Conservation (phyloP, 805 yeast species). For the Debaryomyces hansenii region DNA sequence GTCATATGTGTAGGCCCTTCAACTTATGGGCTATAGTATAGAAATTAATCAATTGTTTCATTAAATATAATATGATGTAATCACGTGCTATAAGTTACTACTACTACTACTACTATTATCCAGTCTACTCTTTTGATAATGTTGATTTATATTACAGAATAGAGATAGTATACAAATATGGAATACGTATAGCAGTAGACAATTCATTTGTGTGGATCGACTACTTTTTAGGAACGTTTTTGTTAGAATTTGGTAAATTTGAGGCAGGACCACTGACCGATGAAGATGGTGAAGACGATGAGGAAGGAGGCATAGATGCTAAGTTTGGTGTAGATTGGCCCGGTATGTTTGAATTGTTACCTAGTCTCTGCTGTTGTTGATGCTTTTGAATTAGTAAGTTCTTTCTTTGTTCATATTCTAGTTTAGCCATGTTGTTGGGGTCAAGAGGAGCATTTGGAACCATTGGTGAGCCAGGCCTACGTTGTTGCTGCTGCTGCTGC, state of each 20-base stretch:
- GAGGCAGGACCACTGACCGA: neutral
- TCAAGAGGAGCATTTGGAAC: slow-evolving; percentile 15
- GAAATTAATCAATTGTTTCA: too few relatives aligned
- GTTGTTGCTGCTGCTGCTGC: slow-evolving; percentile 15
- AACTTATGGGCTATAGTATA: too few relatives aligned
- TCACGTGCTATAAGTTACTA: too few relatives aligned
- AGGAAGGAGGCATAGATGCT: neutral
- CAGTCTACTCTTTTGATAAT: too few relatives aligned
- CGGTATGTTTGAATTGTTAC: neutral
- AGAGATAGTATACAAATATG: too few relatives aligned
- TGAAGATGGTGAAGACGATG: slow-evolving; percentile 1
- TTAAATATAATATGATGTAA: too few relatives aligned
- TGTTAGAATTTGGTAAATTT: neutral
- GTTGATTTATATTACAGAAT: too few relatives aligned
- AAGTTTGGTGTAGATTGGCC: neutral
- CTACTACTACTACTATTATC: too few relatives aligned
- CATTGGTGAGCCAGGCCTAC: slow-evolving; percentile 10
- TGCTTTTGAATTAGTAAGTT: slow-evolving; percentile 33
- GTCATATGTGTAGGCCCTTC: too few relatives aligned
- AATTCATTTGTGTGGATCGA: too few relatives aligned
- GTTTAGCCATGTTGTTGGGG: slow-evolving; percentile 23
- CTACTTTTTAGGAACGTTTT: too few relatives aligned
- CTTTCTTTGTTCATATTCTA: slow-evolving; percentile 39
- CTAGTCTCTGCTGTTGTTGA: slow-evolving; percentile 21
- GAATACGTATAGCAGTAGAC: too few relatives aligned